Evolutionary conservation across 352 stramenopile genomes (phyloP), one percentile per base, ranked within the genome.

Genomic region (Phytophthora litchii): DNA sequence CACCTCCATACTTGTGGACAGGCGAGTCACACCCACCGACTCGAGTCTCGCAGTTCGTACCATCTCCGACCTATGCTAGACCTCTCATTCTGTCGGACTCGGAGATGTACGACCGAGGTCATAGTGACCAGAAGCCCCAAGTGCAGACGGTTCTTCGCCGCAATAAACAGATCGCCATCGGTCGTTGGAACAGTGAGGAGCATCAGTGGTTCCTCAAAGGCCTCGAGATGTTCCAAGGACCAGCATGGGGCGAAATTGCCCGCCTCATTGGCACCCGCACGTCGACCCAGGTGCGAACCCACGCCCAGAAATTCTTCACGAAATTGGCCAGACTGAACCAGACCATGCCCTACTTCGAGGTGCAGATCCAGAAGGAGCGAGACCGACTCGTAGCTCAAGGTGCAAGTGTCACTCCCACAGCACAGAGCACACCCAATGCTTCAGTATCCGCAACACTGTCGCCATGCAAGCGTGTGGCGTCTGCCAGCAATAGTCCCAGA

Each of bases 241-340:
- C 80, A 1, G 80, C 80, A 46, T 96, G 87, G 87, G 82, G 83
- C 43, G 84, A 94, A 64, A 96, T 96, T 63, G 82, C 87, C 2
- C 70, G 81, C 16, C 73, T 91, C 61, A 92, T 96, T 51, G 85
- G 83, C 58, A 88, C 85, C 29, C 78, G 87, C 47, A 94, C 85
- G 19, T 90, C 86, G 21, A 91, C 88, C 10, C 87, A 95, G 54
- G 85, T 93, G 51, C 85, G 87, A 11, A 94, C 84, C 3, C 87
- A 95, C 58, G 87, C 87, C 16, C 87, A 95, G 56, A 95, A 95
- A 70, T 95, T 93, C 68, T 96, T 96, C 60, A 90, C 82, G 37
- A 94, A 94, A 62, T 66, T 96, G 37, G 83, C 82, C 32, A 74
- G 80, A n/a, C 69, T 78, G 31, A 86, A 88, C 54, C 79, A 89